Evolutionary conservation across 768 basidiomycete genomes (phyloP).

Genomic region (Panus rudis): DNA sequence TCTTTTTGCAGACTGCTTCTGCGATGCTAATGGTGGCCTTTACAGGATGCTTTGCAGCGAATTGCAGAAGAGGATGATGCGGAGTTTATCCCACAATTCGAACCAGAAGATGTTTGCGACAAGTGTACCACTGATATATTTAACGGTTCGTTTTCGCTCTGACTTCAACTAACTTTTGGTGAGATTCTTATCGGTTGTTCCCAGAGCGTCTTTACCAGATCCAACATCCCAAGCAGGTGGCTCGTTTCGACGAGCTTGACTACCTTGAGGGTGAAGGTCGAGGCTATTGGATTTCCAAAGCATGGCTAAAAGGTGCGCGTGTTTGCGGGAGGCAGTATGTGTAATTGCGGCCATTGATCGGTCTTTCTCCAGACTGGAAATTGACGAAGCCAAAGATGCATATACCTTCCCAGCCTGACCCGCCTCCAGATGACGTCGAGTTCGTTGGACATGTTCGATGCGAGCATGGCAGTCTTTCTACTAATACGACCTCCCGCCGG

Average conservation of each 20-base stretch:
- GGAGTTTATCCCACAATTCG: slow-evolving; percentile 40
- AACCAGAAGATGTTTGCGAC: slow-evolving; percentile 49
- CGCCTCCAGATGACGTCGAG: slow-evolving; percentile 53
- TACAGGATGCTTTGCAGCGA: slow-evolving; percentile 38
- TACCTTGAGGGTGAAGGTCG: slow-evolving; percentile 32
- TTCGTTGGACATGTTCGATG: slow-evolving; percentile 60
- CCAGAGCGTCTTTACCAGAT: slow-evolving; percentile 64
- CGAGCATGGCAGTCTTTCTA: slow-evolving; percentile 58
- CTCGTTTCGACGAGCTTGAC: slow-evolving; percentile 48
- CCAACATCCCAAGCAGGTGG: slow-evolving; percentile 58
- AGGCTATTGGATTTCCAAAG: slow-evolving; percentile 71
- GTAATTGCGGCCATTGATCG: neutral
- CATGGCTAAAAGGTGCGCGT: slow-evolving; percentile 65
- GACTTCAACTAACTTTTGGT: neutral
- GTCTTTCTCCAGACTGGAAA: slow-evolving; percentile 61
- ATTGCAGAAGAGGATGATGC: slow-evolving; percentile 36
- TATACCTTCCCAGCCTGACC: slow-evolving; percentile 46
- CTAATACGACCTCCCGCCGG: slow-evolving; percentile 47
- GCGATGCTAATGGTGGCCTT: slow-evolving; percentile 5
- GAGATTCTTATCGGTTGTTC: slow-evolving; percentile 1
- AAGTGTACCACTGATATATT: slow-evolving; percentile 53
- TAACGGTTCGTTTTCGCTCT: slow-evolving; percentile 35
- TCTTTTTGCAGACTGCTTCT: neutral
- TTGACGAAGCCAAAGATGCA: slow-evolving; percentile 75
- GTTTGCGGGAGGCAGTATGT: slow-evolving; percentile 2